Percentiles rank a stretch among this genome's conserved stretches.
These are phyloP conservation scores for Cornus controversa DNA, from an alignment of 148 eudicot genomes.

Conservation along the genomic window DNA sequence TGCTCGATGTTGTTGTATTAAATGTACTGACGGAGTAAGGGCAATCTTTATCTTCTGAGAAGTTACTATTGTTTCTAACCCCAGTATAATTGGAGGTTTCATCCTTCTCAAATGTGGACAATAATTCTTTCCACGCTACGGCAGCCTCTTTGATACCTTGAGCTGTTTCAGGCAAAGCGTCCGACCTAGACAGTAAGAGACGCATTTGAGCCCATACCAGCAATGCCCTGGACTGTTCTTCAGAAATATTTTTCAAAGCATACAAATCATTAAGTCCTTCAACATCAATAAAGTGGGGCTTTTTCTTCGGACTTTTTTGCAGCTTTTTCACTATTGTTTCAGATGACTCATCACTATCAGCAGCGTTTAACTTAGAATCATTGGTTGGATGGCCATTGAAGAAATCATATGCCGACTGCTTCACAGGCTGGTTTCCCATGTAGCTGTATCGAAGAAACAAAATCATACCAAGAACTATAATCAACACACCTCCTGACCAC, in stretches of 20 bases:
- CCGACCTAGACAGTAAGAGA: slow-evolving; percentile 46
- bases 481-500: slow-evolving; percentile 43
- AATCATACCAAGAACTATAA: slow-evolving; percentile 36
- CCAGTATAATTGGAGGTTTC: too few species aligned
- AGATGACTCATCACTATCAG: slow-evolving; percentile 1
- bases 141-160: slow-evolving; percentile 53
- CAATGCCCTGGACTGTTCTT: slow-evolving; percentile 30
- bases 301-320: slow-evolving; percentile 3
- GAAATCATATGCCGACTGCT: slow-evolving; percentile 51
- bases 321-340: neutral
- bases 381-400: slow-evolving; percentile 37
- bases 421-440: slow-evolving; percentile 29
- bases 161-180: slow-evolving; percentile 52
- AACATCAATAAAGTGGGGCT: slow-evolving; percentile 31
- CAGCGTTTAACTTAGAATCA: neutral
- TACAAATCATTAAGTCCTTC: slow-evolving; percentile 43
- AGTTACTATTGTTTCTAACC: slow-evolving; percentile 2
- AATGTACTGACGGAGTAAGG: slow-evolving; percentile 32
- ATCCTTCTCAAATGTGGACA: slow-evolving; percentile 25
- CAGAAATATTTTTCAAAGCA: slow-evolving; percentile 26
- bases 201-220: slow-evolving; percentile 51
- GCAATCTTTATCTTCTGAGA: slow-evolving; percentile 23
- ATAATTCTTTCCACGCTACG: slow-evolving; percentile 34
- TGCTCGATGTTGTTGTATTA: slow-evolving; percentile 21
- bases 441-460: slow-evolving; percentile 40